Base-by-base conservation (phyloP, 352 stramenopile genomes). In the Phytophthora macrochlamydospora region DNA sequence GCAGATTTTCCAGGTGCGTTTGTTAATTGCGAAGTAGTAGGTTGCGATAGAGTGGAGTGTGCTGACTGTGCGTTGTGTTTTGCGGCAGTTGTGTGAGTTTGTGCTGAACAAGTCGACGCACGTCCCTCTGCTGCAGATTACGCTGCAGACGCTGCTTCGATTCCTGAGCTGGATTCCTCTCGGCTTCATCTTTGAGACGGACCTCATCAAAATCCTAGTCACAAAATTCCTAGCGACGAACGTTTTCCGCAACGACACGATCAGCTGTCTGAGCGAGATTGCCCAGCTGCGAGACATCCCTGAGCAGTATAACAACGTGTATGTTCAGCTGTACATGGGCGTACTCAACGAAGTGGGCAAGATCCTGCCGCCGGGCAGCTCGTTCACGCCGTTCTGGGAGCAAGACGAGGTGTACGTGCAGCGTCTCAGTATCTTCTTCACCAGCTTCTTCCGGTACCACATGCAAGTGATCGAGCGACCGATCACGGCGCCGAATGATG, bases 151-250 rank as follows among this genome's bases (percentile, higher is more conserved):
- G 40, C 86, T 99, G 52, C 90, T 99, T 72, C 84, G 96, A 24
- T 99, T 99, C 71, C 73, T 99, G 8, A 98, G 94, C 56, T 99
- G 97, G 97, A 99, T 99, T 66, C 97, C 97, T 1, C 78, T 99
- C 2, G 97, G 95, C 5, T 99, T 99, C 62, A 98, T 99, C 68
- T 99, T 99, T 69, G 94, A 99, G 78, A 99, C 96, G 45, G 88
- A 97, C 45, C 81, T 99, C 37, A 96, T 99, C 61, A 81, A 98
- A 75, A 96, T 95, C 24, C 88, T 99, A 14, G 81, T 98, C 46
- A 97, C 96, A 65, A 99, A 98, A 81, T 99, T 99, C 71, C 93
- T 99, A 58, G 83, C 92, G 0, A 96, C 93, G 33, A 83, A 84
- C 45, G 81, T 96, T 13, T 99, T 99, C 79, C 92, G 97, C n/a